phyloP scores from a whole-genome alignment of 208 protist species.

The Trypanosoma congolense region DNA sequence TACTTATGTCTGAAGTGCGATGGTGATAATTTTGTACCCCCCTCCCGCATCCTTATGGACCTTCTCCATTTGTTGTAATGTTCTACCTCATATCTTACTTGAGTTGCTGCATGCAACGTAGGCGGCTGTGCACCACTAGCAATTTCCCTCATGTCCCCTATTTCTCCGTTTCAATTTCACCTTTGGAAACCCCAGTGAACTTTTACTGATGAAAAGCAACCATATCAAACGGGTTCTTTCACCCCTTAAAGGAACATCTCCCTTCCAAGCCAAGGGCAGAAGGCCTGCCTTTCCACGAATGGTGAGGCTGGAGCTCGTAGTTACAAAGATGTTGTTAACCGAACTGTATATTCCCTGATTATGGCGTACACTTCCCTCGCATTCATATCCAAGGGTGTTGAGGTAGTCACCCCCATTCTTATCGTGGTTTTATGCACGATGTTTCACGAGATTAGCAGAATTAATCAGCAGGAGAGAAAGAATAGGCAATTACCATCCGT shows the following conservation, averaged over 20 bases:
- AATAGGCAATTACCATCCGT: constrained; percentile 71
- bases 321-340: constrained; percentile 75
- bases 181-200: neutral
- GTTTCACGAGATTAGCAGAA: constrained; percentile 87
- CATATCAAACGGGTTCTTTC: constrained; percentile 14
- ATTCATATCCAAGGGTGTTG: constrained; percentile 73
- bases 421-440: constrained; percentile 67
- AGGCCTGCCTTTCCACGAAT: neutral
- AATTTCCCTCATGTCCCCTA: too few species aligned
- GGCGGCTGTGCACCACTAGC: too few species aligned
- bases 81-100: too few species aligned
- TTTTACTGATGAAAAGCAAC: constrained; percentile 13
- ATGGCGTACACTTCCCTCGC: constrained; percentile 85
- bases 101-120: too few species aligned
- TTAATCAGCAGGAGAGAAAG: constrained; percentile 71
- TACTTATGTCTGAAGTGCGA: too few species aligned
- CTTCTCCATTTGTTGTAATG: too few species aligned
- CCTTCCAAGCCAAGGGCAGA: neutral
- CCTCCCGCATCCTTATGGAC: too few species aligned
- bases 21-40: too few species aligned
- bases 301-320: constrained; percentile 12
- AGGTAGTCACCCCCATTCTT: constrained; percentile 57
- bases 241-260: constrained; percentile 14
- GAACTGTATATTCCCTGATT: constrained; percentile 74
- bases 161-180: too few species aligned